Percentiles rank a stretch among this genome's conserved stretches.
Evolutionary conservation across 345 rosid species (phyloP).

Genomic region (Nephelium lappaceum): DNA sequence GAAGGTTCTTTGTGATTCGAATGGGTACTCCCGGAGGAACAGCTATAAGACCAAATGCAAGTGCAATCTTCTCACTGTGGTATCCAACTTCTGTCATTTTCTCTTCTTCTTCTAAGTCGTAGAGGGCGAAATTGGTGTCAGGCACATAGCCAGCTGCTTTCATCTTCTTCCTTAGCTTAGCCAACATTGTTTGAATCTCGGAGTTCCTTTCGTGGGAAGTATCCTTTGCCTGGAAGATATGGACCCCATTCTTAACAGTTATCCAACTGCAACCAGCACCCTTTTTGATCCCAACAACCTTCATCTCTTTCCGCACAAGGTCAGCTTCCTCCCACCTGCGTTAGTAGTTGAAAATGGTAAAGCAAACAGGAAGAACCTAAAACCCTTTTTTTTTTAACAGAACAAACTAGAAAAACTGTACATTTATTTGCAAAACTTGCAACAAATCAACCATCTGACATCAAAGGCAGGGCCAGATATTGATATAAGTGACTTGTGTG

Average conservation of each 20-base stretch:
- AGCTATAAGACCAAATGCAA: conserved; percentile 74
- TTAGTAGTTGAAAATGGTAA: background rate
- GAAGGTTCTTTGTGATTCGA: conserved; percentile 80
- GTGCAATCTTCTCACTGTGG: conserved; percentile 88
- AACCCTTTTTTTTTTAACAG: background rate
- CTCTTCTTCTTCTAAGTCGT: conserved; percentile 89
- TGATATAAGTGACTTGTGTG: background rate
- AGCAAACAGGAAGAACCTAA: background rate
- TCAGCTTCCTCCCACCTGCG: conserved; percentile 86
- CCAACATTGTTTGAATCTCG: conserved; percentile 62
- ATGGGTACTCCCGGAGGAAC: conserved; percentile 64
- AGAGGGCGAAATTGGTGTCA: conserved; percentile 61
- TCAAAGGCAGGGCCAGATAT: background rate
- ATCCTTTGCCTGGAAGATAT: conserved; percentile 85
- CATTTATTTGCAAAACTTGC: conserved; percentile 3
- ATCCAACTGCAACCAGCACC: conserved; percentile 89
- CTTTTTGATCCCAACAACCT: conserved; percentile 70
- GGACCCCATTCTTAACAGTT: conserved; percentile 62
- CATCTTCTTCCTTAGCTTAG: conserved; percentile 55
- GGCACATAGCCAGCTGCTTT: conserved; percentile 66
- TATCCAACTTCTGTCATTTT: conserved; percentile 64
- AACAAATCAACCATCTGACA: conserved; percentile 7
- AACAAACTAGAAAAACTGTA: background rate
- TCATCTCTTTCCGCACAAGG: conserved; percentile 69
- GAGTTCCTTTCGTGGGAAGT: conserved; percentile 59